phyloP scores from a whole-genome alignment of 768 basidiomycete genomes.

The Hericium erinaceus region DNA sequence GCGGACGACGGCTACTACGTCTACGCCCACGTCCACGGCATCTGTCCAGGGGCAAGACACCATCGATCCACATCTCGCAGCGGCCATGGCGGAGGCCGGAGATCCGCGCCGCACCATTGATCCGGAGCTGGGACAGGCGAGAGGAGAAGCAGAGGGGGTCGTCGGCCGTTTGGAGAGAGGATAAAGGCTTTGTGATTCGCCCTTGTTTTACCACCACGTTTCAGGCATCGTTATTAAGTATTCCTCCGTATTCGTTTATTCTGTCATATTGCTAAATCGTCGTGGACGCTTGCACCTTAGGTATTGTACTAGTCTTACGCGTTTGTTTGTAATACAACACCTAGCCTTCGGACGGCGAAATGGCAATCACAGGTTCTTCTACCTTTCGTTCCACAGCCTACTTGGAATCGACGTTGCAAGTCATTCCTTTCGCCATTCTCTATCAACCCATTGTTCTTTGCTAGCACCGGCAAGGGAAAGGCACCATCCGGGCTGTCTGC shows the following conservation, averaged over 20 bases:
- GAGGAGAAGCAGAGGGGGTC: conserved; percentile 26
- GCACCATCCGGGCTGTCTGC: no score
- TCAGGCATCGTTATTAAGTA: neutral
- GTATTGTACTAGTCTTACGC: neutral
- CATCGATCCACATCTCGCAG: conserved; percentile 16
- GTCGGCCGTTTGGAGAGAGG: conserved; percentile 22
- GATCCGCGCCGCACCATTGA: conserved; percentile 13
- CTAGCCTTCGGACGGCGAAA: no score
- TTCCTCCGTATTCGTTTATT: neutral
- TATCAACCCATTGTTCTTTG: no score
- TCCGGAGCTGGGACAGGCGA: conserved; percentile 25
- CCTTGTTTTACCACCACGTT: neutral
- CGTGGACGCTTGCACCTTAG: neutral
- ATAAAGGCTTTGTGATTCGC: neutral
- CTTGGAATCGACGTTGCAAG: no score
- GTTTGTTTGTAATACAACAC: neutral
- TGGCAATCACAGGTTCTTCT: no score
- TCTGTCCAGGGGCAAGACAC: conserved; percentile 7
- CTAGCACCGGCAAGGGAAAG: no score
- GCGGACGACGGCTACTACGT: conserved; percentile 8
- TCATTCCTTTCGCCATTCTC: no score
- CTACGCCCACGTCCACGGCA: conserved; percentile 4
- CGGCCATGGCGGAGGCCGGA: conserved; percentile 1
- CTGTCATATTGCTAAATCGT: neutral
- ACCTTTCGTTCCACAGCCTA: no score